These are phyloP conservation scores for Chlamydomonas sphaeroides DNA, from an alignment of 139 green algal species.

Conservation along the genomic window DNA sequence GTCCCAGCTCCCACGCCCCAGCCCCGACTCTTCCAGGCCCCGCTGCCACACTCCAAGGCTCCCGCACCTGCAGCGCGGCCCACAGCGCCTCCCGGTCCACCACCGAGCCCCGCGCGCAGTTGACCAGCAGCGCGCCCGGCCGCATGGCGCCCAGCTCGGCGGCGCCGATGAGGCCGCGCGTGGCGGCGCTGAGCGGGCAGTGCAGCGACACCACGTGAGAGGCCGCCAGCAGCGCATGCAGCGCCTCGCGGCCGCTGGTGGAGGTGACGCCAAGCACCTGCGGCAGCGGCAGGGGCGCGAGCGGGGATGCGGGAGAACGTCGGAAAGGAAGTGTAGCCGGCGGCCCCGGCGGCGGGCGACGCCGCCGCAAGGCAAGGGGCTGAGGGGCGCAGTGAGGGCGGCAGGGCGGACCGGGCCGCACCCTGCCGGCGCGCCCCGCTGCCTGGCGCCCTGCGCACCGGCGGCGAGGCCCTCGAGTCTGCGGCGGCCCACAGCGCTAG, in stretches of 20 bases:
- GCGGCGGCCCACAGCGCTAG: no score
- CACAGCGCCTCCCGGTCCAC: constrained; percentile 51
- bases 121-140: constrained; percentile 56
- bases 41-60: background rate
- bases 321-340: no score
- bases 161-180: constrained; percentile 52
- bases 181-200: constrained; percentile 56
- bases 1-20: background rate
- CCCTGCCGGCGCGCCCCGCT: no score
- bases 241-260: constrained; percentile 39
- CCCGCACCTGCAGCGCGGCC: constrained; percentile 35
- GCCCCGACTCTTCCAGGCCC: no score
- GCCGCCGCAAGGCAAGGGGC: no score
- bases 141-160: constrained; percentile 56
- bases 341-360: no score
- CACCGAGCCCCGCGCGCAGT: constrained; percentile 52
- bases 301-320: background rate
- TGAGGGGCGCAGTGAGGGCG: no score
- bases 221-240: constrained; percentile 50
- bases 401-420: no score
- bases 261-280: constrained; percentile 40
- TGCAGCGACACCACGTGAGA: constrained; percentile 60
- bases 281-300: background rate
- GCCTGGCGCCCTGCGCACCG: no score
- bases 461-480: no score